Evolutionary conservation across 2,329 filamentous ascomycete genomes (phyloP), one percentile per base, ranked within the genome.

Genomic region (Leptographium lundbergii): DNA sequence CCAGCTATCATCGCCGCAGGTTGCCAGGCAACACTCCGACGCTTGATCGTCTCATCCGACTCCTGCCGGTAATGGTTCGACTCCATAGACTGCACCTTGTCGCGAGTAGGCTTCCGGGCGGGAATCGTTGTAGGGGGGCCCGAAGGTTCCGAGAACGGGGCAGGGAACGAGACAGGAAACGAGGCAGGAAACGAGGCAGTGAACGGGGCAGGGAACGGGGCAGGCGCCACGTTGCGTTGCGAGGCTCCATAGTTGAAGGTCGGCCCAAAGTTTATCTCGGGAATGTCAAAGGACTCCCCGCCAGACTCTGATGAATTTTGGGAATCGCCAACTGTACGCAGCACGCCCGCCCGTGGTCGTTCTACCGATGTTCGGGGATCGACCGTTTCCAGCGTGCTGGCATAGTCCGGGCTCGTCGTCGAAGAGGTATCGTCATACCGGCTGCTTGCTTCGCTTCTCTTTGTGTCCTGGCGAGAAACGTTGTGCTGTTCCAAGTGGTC

Each of bases 221-320:
- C 42, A 3, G 69, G 68, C 0, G 67, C 66, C 61, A 71, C 73
- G 60, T 63, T 71, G 6, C 69, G 64, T 2, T 69, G 63, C n/a
- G 71, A 60, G 22, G 69, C 61, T 52, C 66, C 72, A 60, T 90
- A 86, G 61, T 87, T 86, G 65, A 89, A 74, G 0, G 91, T 96
- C 6, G 86, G 89, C 0, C 92, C 92, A 72, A 96, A 96, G 69
- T 96, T 86, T 62, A 96, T 81, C 5, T 79, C 74, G 1, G 89
- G 89, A 61, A 95, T 84, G 59, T 45, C 42, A 22, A 82, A 78
- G 27, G 81, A 76, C 17, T 74, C 68, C 0, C 69, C 56, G 6
- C 54, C n/a, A 11, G 54, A 32, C 14, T 34, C 4, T 1, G 54
- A 45, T 1, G 60, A 34, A 0, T n/a, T n/a, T n/a, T 50, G n/a